These are phyloP conservation scores for Solanum stenotomum DNA, from an alignment of 257 asterid species.

Conservation along the genomic window DNA sequence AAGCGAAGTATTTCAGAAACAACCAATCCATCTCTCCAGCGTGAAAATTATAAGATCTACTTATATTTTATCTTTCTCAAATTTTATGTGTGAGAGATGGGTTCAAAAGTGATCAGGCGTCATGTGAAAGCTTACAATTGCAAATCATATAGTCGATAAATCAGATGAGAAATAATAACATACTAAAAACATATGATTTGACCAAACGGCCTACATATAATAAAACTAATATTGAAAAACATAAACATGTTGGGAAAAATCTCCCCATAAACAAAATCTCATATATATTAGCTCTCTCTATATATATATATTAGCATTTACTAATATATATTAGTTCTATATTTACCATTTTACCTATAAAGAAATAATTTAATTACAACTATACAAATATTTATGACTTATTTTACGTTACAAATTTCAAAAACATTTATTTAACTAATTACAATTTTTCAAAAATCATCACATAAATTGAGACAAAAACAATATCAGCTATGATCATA, in stretches of 20 bases:
- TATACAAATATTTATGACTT: background rate
- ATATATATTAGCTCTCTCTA: too few species aligned
- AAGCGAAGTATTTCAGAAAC: background rate
- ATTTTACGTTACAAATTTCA: background rate
- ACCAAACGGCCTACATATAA: background rate
- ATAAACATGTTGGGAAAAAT: too few species aligned
- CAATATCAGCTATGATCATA: background rate
- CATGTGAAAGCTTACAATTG: too few species aligned
- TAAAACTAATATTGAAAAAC: too few species aligned
- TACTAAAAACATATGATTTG: too few species aligned
- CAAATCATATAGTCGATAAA: too few species aligned
- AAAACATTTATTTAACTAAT: background rate
- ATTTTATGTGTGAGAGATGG: background rate
- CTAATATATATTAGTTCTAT: too few species aligned
- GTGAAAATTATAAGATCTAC: too few species aligned
- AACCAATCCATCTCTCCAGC: accelerated
- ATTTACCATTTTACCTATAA: background rate
- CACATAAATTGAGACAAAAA: background rate
- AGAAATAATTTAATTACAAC: background rate
- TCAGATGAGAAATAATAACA: background rate
- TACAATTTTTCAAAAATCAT: too few species aligned
- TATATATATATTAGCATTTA: too few species aligned
- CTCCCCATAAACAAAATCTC: too few species aligned
- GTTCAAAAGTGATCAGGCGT: background rate
- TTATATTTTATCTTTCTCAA: background rate